Percentiles rank a stretch among this genome's conserved stretches.
phyloP scores from a whole-genome alignment of 139 green algal genomes.

The Ostreobium quekettii region DNA sequence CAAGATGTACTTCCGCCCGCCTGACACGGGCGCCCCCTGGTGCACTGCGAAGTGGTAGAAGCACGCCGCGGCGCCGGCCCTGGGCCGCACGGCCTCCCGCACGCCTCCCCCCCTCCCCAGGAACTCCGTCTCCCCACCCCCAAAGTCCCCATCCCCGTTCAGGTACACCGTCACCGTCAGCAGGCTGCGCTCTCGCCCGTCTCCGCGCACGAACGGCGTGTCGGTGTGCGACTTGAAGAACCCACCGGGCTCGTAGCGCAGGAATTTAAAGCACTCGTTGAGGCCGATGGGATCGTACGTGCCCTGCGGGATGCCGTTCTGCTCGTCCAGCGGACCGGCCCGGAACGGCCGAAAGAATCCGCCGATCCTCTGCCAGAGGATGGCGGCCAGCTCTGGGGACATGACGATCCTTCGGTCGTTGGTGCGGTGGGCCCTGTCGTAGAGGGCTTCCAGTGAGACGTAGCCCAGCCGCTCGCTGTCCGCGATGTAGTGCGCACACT shows the following conservation, averaged over 20 bases:
- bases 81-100: not conserved
- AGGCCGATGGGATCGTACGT: not conserved
- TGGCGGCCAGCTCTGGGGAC: not conserved
- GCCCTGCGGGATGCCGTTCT: too few species aligned
- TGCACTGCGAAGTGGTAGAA: not conserved
- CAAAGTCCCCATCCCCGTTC: not conserved
- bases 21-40: not conserved
- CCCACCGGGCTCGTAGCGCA: not conserved
- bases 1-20: not conserved
- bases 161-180: not conserved
- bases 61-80: not conserved
- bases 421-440: not conserved
- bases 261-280: not conserved
- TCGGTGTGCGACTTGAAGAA: not conserved
- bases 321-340: too few species aligned
- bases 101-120: not conserved
- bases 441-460: not conserved
- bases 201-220: not conserved
- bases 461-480: not conserved
- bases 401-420: not conserved
- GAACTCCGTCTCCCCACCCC: not conserved
- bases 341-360: not conserved
- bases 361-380: not conserved
- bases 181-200: not conserved
- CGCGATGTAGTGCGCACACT: not conserved